A percentile compares a stretch with the other conserved stretches of the same genome.
phyloP scores from a whole-genome alignment of 169 alveolate genomes.

The Plasmodium inui region DNA sequence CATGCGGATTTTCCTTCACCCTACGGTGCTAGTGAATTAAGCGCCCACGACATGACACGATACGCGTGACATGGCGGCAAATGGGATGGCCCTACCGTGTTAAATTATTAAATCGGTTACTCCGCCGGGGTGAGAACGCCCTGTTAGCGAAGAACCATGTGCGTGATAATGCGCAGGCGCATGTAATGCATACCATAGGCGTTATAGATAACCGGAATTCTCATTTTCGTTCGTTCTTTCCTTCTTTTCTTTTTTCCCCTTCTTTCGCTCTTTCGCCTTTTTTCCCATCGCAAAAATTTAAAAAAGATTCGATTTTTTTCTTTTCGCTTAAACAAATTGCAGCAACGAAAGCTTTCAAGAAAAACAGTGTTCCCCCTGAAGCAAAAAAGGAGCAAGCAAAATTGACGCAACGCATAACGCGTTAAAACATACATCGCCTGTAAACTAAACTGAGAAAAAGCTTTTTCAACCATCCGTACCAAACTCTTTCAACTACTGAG shows the following conservation, averaged over 20 bases:
- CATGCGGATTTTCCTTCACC: neutral
- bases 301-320: neutral
- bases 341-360: neutral
- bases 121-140: neutral
- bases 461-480: neutral
- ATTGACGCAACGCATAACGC: neutral
- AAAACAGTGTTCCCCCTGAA: neutral
- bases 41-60: neutral
- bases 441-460: constrained; percentile 2
- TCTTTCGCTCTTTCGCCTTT: neutral
- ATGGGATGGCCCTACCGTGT: neutral
- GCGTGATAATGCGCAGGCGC: neutral
- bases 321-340: neutral
- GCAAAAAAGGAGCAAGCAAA: neutral
- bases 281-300: neutral
- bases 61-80: neutral
- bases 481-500: neutral
- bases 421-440: neutral
- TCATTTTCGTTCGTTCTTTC: neutral
- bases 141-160: neutral
- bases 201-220: neutral
- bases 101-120: neutral
- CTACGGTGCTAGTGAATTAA: neutral
- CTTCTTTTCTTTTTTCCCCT: too few relatives aligned
- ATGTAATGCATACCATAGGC: neutral